Conservation (phyloP, 768 basidiomycete species). For the Kwoniella bestiolae region DNA sequence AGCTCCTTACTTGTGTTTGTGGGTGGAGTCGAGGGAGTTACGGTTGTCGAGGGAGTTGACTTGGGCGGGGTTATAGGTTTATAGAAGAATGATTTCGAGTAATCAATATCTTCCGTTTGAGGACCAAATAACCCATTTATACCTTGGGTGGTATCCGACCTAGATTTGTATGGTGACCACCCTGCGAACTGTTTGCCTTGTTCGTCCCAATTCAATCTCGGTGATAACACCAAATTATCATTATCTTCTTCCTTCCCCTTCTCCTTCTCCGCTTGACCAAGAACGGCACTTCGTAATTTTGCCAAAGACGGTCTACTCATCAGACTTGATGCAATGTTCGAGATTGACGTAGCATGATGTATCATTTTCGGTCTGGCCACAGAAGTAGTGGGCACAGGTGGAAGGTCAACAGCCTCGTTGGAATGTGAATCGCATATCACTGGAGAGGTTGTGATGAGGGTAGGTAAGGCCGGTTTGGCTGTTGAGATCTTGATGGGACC, state of each 20-base stretch:
- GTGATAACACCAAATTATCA: constrained; percentile 27
- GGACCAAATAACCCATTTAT: constrained; percentile 26
- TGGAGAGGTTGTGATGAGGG: constrained; percentile 39
- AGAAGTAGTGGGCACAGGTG: constrained; percentile 37
- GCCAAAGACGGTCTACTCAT: constrained; percentile 35
- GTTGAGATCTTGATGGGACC: constrained; percentile 23
- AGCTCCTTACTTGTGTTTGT: neutral
- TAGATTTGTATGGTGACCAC: constrained; percentile 32
- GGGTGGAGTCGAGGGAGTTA: constrained; percentile 1
- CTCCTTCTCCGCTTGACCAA: constrained; percentile 4
- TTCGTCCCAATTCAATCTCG: constrained; percentile 38
- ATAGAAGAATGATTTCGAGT: constrained; percentile 56
- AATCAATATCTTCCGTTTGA: constrained; percentile 41
- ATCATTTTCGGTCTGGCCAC: neutral
- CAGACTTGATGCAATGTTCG: constrained; percentile 27
- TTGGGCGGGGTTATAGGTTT: constrained; percentile 53
- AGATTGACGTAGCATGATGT: constrained; percentile 4
- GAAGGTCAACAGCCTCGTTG: constrained; percentile 49
- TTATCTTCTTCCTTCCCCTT: constrained; percentile 5
- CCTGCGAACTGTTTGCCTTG: constrained; percentile 42
- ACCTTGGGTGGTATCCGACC: neutral
- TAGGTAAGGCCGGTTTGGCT: constrained; percentile 38
- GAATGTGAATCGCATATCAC: constrained; percentile 52
- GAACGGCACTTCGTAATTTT: constrained; percentile 25
- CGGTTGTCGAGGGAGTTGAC: constrained; percentile 31